Evolutionary conservation across 208 protist species (phyloP).

Genomic region (Endotrypanum monterogeii): DNA sequence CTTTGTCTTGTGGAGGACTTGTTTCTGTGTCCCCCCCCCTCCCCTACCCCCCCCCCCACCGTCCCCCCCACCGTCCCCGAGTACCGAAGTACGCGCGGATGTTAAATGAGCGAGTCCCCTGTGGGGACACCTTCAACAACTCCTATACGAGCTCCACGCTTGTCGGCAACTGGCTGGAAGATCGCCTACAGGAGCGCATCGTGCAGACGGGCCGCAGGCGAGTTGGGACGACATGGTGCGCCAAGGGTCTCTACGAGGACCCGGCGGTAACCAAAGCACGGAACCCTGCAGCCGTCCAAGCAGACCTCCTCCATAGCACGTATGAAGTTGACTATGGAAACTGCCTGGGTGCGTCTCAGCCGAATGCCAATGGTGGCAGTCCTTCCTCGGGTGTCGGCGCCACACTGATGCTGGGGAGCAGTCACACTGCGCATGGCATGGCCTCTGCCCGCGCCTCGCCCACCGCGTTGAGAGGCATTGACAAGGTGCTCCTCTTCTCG

Average conservation of each 20-base stretch:
- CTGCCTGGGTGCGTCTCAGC: neutral
- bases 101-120: neutral
- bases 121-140: slow-evolving; percentile 45
- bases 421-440: neutral
- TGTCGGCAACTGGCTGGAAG: slow-evolving; percentile 75
- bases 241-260: slow-evolving; percentile 17
- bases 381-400: neutral
- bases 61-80: neutral
- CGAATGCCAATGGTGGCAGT: neutral
- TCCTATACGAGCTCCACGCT: slow-evolving; percentile 67
- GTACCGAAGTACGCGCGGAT: neutral
- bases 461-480: neutral
- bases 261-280: slow-evolving; percentile 7
- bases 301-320: slow-evolving; percentile 17
- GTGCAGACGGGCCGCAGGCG: neutral
- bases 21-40: neutral
- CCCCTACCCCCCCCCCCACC: neutral
- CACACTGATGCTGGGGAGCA: slow-evolving; percentile 12
- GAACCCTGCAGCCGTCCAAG: slow-evolving; percentile 8
- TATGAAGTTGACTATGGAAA: slow-evolving; percentile 26
- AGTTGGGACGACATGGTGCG: slow-evolving; percentile 1
- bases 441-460: neutral
- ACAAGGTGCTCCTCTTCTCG: slow-evolving; percentile 22
- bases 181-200: slow-evolving; percentile 25
- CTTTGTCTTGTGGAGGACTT: no score